A percentile compares a stretch with the other conserved stretches of the same genome.
These are phyloP conservation scores for Albophoma yamanashiensis DNA, from an alignment of 2,329 filamentous ascomycete species.

Conservation along the genomic window DNA sequence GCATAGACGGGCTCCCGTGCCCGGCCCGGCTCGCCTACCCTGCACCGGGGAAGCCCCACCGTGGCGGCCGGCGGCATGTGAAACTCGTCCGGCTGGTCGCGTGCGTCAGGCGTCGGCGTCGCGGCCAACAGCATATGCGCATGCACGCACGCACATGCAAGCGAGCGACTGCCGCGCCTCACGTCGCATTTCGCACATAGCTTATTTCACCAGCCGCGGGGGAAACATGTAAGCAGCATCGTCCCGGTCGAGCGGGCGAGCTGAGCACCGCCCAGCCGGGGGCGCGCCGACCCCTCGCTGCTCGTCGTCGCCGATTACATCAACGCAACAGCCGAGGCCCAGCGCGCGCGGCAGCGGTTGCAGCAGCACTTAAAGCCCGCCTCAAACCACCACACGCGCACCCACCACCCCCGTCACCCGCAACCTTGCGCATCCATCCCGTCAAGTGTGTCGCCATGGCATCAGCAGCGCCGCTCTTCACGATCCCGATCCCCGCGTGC, in stretches of 20 bases:
- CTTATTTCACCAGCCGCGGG: too few relatives aligned
- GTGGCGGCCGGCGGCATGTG: not conserved
- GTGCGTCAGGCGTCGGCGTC: not conserved
- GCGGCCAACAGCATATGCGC: not conserved
- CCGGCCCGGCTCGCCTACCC: not conserved
- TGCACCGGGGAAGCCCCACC: not conserved
- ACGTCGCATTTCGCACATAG: not conserved
- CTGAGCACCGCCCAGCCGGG: too few relatives aligned
- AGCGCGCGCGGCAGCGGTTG: too few relatives aligned
- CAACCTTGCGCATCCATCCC: too few relatives aligned
- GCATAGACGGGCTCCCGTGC: too few relatives aligned
- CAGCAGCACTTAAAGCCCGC: not conserved
- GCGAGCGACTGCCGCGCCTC: not conserved
- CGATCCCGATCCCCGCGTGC: conserved; percentile 42
- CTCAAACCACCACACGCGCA: not conserved
- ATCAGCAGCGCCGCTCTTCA: conserved; percentile 18
- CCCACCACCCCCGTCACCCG: not conserved
- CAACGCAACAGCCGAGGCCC: not conserved
- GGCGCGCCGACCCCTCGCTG: not conserved
- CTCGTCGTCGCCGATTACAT: not conserved
- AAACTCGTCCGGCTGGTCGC: not conserved
- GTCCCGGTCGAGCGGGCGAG: too few relatives aligned
- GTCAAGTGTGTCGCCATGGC: too few relatives aligned
- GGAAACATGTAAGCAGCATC: too few relatives aligned
- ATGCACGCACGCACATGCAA: not conserved